Evolutionary conservation across 306 rosid genomes (phyloP), one percentile per base, ranked within the genome.

Genomic region (Coriaria nepalensis): DNA sequence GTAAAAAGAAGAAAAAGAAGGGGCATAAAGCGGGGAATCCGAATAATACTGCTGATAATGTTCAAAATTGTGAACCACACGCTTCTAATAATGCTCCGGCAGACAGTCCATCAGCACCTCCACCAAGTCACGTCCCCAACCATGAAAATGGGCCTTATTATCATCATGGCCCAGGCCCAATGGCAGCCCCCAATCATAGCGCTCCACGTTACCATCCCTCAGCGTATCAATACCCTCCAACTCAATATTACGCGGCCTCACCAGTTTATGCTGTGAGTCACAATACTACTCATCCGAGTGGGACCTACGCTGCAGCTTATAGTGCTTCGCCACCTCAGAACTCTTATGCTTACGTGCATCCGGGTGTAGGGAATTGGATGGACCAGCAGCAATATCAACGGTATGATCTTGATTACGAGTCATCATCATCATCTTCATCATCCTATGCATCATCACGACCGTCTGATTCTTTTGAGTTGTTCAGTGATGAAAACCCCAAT

Each of bases 401-500:
- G 29, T 20, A 20, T 20, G 29, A 20, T 20, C 56, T 47, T 32
- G 71, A 76, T 6, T 35, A 44, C 6, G 71, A 73, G 2, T 37
- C 8, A 45, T 11, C 40, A 0, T 10, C 39, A n/a, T n/a, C n/a
- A 1, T 37, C 8, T 35, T 11, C 40, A 0, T 10, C 29, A 10
- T 5, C 45, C 5, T 63, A 74, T 55, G 12, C 59, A 5, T 10
- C 50, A 2, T 38, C 56, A 1, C 83, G 36, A 10, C 64, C 73
- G 9, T 63, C 72, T 0, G 60, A 50, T 62, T 69, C 90, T 0
- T 78, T 80, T 9, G 80, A 67, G 55, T 35, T 76, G 4, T 73
- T 88, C 20, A 83, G 95, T 35, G 96, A 88, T 9, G 96, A 88
- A 29, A 81, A 88, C 62, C 86, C 93, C 6, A 81, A 79, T 37